Percentiles rank a stretch among this genome's conserved stretches.
phyloP scores from a whole-genome alignment of 371 early-diverging fungal genomes.

The Coemansia sp. region DNA sequence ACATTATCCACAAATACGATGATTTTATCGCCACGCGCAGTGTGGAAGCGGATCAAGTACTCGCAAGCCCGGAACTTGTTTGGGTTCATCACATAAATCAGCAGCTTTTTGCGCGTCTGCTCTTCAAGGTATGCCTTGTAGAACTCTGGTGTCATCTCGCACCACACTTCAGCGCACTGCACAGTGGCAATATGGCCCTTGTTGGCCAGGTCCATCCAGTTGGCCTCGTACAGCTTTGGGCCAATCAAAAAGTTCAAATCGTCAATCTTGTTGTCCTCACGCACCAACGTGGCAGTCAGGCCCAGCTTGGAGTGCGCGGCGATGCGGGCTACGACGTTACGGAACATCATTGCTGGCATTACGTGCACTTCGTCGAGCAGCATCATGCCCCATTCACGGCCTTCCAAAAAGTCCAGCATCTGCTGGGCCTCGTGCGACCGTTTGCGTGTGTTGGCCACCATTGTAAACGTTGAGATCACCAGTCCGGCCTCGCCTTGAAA shows the following conservation, averaged over 20 bases:
- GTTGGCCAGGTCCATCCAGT: slow-evolving; percentile 99
- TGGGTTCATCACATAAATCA: slow-evolving; percentile 98
- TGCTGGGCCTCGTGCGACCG: slow-evolving; percentile 95
- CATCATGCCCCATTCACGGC: slow-evolving; percentile 98
- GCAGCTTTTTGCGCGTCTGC: slow-evolving; percentile 72
- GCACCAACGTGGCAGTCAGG: slow-evolving; percentile 98
- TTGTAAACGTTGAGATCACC: slow-evolving; percentile 97
- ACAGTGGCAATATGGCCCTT: slow-evolving; percentile 99
- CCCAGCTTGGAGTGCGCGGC: slow-evolving; percentile 98
- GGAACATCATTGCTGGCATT: slow-evolving; percentile 99
- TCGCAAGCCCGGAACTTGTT: slow-evolving; percentile 98
- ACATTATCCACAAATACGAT: slow-evolving; percentile 99
- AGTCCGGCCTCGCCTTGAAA: slow-evolving; percentile 89
- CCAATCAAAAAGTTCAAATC: slow-evolving; percentile 99
- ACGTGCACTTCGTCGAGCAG: slow-evolving; percentile 99
- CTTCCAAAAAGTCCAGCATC: slow-evolving; percentile 94
- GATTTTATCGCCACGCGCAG: slow-evolving; percentile 97
- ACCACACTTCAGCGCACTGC: slow-evolving; percentile 99
- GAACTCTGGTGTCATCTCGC: slow-evolving; percentile 98
- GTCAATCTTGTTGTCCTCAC: slow-evolving; percentile 99
- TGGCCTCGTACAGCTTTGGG: slow-evolving; percentile 99
- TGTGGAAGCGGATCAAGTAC: slow-evolving; percentile 95
- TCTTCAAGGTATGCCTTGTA: slow-evolving; percentile 92
- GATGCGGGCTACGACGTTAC: slow-evolving; percentile 93
- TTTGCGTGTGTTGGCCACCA: slow-evolving; percentile 96